Percentiles rank a stretch among this genome's conserved stretches.
Conservation (phyloP, 2,329 filamentous ascomycete species). For the Atkinsonella texensis region DNA sequence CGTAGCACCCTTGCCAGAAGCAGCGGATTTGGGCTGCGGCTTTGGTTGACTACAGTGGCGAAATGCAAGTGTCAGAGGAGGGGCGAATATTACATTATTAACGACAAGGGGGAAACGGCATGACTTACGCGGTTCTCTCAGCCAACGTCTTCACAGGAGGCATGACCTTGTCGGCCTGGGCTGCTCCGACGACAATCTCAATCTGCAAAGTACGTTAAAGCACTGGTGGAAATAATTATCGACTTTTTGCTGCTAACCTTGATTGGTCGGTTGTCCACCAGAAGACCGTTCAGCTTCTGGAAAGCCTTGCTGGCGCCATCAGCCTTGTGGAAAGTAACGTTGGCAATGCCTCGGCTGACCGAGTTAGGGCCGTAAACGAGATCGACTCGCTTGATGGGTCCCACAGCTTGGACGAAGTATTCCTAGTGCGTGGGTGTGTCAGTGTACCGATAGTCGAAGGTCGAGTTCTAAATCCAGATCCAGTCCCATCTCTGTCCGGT, state of each 20-base stretch:
- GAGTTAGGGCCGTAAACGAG: conserved; percentile 90
- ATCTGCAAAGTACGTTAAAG: conserved; percentile 43
- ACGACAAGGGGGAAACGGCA: background rate
- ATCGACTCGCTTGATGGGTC: conserved; percentile 80
- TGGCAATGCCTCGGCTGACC: conserved; percentile 82
- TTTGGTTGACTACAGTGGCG: conserved; percentile 17
- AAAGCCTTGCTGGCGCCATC: conserved; percentile 79
- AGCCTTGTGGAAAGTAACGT: conserved; percentile 70
- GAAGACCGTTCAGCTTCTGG: conserved; percentile 71
- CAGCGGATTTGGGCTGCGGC: conserved; percentile 67
- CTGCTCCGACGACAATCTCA: conserved; percentile 77
- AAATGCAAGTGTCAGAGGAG: no score
- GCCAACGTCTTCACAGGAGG: conserved; percentile 59
- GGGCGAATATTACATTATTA: conserved; percentile 1
- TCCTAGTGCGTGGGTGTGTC: conserved; percentile 69
- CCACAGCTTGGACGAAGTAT: conserved; percentile 83
- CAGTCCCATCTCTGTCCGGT: conserved; percentile 19
- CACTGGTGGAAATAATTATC: background rate
- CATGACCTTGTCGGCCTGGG: conserved; percentile 54
- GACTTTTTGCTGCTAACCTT: conserved; percentile 45
- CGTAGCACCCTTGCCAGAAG: conserved; percentile 46
- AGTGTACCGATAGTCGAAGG: conserved; percentile 39
- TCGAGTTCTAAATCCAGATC: conserved; percentile 13
- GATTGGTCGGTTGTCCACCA: conserved; percentile 82
- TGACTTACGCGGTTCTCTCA: conserved; percentile 64